Conservation (phyloP, 192 early-diverging fungal species). For the Backusella circina region DNA sequence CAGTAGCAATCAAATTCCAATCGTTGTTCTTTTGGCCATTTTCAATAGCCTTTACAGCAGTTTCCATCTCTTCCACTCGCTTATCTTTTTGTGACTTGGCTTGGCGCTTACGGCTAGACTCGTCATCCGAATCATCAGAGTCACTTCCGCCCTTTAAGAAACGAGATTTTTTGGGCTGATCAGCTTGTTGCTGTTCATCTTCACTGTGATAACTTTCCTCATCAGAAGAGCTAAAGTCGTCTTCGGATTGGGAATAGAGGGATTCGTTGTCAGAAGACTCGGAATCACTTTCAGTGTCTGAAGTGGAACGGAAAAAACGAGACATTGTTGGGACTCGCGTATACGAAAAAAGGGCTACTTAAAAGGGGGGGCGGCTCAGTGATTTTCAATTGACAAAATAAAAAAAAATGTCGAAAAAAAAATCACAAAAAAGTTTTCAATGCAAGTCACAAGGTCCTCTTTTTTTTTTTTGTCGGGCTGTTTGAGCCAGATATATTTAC, state of each 20-base stretch:
- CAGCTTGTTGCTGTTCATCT: conserved; percentile 46
- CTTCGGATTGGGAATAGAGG: conserved; percentile 20
- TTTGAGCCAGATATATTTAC: no score
- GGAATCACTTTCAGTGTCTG: conserved; percentile 62
- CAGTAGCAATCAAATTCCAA: conserved; percentile 80
- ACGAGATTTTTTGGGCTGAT: conserved; percentile 28
- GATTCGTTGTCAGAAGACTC: conserved; percentile 54
- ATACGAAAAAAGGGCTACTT: background rate
- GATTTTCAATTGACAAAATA: background rate
- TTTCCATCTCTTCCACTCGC: conserved; percentile 80
- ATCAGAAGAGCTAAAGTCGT: conserved; percentile 13
- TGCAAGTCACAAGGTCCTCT: background rate
- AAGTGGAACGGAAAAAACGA: conserved; percentile 79
- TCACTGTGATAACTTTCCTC: conserved; percentile 2
- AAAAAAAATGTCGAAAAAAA: background rate
- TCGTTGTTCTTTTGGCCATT: conserved; percentile 85
- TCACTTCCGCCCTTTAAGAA: conserved; percentile 41
- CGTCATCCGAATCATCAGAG: conserved; percentile 45
- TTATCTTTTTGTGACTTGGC: conserved; percentile 86
- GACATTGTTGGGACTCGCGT: conserved; percentile 54
- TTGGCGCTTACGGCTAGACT: conserved; percentile 70
- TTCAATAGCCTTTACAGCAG: conserved; percentile 58
- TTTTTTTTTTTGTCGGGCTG: background rate
- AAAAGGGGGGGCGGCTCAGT: background rate
- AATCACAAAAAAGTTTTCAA: background rate